A percentile compares a stretch with the other conserved stretches of the same genome.
Conservation (phyloP, 192 early-diverging fungal genomes). For the Thamnidium elegans region DNA sequence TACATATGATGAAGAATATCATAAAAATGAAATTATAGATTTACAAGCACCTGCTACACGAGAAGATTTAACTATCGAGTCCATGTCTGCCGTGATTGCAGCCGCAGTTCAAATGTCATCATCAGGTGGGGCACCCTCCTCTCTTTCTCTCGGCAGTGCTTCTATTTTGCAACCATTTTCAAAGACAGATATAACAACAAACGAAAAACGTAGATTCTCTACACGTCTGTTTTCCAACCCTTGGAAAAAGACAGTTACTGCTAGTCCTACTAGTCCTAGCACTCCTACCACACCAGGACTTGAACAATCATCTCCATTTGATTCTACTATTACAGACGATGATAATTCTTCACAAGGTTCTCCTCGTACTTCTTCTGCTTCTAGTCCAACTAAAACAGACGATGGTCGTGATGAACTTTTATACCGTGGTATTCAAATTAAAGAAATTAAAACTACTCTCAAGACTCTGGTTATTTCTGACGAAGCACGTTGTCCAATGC, state of each 20-base stretch:
- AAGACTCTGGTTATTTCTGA: conserved; percentile 40
- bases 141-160: conserved; percentile 32
- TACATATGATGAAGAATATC: neutral
- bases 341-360: neutral
- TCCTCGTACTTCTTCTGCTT: conserved; percentile 6
- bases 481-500: conserved; percentile 29
- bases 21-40: conserved; percentile 12
- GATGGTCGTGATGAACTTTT: conserved; percentile 33
- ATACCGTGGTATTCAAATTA: conserved; percentile 38
- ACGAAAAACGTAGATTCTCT: conserved; percentile 6
- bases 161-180: conserved; percentile 23
- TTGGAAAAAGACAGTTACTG: conserved; percentile 11
- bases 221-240: conserved; percentile 8
- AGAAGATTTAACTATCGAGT: conserved; percentile 31
- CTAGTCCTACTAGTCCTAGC: neutral
- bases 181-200: neutral
- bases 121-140: conserved; percentile 18
- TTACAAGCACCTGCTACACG: neutral
- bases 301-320: neutral
- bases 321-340: neutral
- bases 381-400: conserved; percentile 12
- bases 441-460: conserved; percentile 42
- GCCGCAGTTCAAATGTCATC: conserved; percentile 36
- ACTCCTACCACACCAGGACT: neutral
- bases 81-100: conserved; percentile 38